Evolutionary conservation across 371 early-diverging fungal genomes (phyloP), one percentile per base, ranked within the genome.

Genomic region (Mucor plumbeus): DNA sequence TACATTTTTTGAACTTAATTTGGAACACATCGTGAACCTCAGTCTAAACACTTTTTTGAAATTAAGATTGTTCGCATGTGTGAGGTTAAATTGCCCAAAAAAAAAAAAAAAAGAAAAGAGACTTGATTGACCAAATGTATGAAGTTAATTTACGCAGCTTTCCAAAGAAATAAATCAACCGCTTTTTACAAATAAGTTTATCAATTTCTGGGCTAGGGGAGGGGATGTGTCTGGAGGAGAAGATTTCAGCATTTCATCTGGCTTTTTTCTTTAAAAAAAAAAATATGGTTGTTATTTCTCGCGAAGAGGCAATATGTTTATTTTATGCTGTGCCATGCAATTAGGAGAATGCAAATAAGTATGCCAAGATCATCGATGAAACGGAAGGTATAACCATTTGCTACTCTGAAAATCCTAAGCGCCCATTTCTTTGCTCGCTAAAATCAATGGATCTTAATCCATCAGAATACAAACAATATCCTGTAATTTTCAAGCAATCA

Each of bases 391-490:
- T 65, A 34, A 21, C 43, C 21, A 58, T 65, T 57, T 59, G 65
- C 43, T 65, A 65, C 65, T 50, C 40, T 40, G 54, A 65, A 59
- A 47, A 65, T 65, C 65, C 65, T 17, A 64, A 58, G 43, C 41
- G 17, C 4, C 38, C 65, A 59, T 59, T 65, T 31, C 54, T 65
- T 50, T 65, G 65, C 40, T 65, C 65, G 31, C 21, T 59, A 54
- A 65, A 65, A 50, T 59, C 60, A 59, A 59, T 65, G 50, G 9
- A 59, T 10, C 13, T 53, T 34, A 54, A 65, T 33, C 65, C 54
- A 58, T 59, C 40, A 31, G 53, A 59, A 59, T 59, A 65, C 33
- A 59, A 65, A 40, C 65, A 59, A 50, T 65, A 65, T 59, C 65
- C 60, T 47, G 50, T 53, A 38, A 59, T 65, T 33, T 53, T 65